phyloP scores from a whole-genome alignment of 805 yeast species.

The Lipomyces yamadae region DNA sequence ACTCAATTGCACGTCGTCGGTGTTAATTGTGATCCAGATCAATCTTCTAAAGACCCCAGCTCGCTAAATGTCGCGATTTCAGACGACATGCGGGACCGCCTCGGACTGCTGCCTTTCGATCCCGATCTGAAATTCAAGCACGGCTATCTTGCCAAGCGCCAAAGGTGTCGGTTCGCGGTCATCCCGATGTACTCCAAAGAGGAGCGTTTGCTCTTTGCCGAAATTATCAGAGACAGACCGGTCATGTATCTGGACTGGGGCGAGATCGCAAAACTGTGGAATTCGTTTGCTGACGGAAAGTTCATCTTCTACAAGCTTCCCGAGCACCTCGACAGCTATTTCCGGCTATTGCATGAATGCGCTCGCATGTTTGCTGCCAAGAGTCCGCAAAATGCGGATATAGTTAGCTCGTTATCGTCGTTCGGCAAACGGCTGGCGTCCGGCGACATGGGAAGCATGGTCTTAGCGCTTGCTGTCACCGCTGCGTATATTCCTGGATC shows the following conservation, averaged over 20 bases:
- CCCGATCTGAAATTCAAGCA: constrained; percentile 26
- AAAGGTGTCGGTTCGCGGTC: constrained; percentile 30
- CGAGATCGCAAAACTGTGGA: constrained; percentile 23
- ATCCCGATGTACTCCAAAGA: constrained; percentile 34
- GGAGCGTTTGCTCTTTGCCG: constrained; percentile 31
- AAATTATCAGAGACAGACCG: constrained; percentile 15
- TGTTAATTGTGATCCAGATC: neutral
- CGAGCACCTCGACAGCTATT: constrained; percentile 26
- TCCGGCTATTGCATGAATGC: constrained; percentile 17
- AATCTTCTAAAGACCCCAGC: constrained; percentile 9
- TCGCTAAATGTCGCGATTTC: constrained; percentile 19
- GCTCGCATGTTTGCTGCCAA: constrained; percentile 11
- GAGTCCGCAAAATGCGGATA: neutral
- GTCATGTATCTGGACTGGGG: constrained; percentile 14
- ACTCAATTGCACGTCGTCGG: neutral
- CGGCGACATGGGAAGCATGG: constrained; percentile 15
- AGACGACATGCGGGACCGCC: constrained; percentile 13
- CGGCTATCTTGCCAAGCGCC: constrained; percentile 32
- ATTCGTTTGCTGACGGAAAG: constrained; percentile 28
- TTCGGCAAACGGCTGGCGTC: constrained; percentile 5
- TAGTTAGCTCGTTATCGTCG: neutral
- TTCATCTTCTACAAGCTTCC: constrained; percentile 30
- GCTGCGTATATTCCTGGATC: constrained; percentile 27
- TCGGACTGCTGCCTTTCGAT: constrained; percentile 29
- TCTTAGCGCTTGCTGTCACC: constrained; percentile 26